Percentiles rank a stretch among this genome's conserved stretches.
Conservation (phyloP, 2,329 filamentous ascomycete species). For the Phyllosticta paracitricarpa region DNA sequence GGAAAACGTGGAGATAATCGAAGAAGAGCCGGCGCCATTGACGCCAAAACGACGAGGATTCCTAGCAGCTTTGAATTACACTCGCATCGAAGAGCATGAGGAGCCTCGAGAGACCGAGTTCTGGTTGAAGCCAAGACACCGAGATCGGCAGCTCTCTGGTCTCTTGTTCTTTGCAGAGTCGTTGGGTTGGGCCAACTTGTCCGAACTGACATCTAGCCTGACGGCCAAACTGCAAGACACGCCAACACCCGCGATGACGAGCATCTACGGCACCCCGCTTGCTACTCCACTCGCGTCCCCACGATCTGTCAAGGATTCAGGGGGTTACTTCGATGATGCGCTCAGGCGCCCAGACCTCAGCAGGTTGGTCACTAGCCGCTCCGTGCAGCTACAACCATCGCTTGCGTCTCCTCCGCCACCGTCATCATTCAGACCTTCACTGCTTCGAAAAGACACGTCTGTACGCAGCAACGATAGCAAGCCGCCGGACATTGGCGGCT, state of each 20-base stretch:
- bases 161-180: conserved; percentile 41
- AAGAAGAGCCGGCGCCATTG: conserved; percentile 14
- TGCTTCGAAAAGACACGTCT: conserved; percentile 5
- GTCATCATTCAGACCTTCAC: not conserved
- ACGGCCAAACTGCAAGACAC: conserved; percentile 23
- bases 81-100: conserved; percentile 13
- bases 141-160: conserved; percentile 37
- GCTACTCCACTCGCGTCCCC: conserved; percentile 22
- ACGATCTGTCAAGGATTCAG: conserved; percentile 18
- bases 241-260: conserved; percentile 13
- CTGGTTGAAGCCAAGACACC: conserved; percentile 21
- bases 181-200: conserved; percentile 40
- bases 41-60: conserved; percentile 20
- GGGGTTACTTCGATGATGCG: conserved; percentile 27
- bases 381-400: conserved; percentile 23
- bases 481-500: conserved; percentile 34
- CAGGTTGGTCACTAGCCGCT: conserved; percentile 18
- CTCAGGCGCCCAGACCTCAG: conserved; percentile 17
- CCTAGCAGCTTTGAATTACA: conserved; percentile 19
- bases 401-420: conserved; percentile 9
- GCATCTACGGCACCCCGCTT: conserved; percentile 28
- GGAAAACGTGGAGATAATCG: conserved; percentile 38
- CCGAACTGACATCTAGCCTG: conserved; percentile 28
- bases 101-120: conserved; percentile 9
- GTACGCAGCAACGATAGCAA: conserved; percentile 9